Conservation (phyloP, 2,329 filamentous ascomycete genomes). For the Seiridium cupressi region DNA sequence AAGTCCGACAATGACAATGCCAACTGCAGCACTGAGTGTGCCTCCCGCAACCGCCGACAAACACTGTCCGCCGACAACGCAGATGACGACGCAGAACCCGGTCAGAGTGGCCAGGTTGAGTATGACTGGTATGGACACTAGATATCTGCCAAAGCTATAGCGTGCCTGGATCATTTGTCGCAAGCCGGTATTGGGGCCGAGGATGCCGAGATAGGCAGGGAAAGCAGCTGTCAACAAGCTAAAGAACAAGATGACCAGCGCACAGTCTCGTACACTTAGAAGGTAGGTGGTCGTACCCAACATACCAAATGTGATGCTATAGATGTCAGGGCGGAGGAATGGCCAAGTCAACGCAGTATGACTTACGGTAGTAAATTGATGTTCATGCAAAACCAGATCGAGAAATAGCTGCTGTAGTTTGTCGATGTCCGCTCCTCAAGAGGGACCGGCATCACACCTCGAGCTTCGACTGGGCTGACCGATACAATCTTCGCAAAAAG, state of each 20-base stretch:
- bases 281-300: slow-evolving; percentile 55
- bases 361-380: slow-evolving; percentile 27
- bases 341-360: not conserved
- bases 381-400: slow-evolving; percentile 27
- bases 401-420: slow-evolving; percentile 26
- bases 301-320: slow-evolving; percentile 62
- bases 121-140: slow-evolving; percentile 58
- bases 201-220: slow-evolving; percentile 55
- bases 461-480: slow-evolving; percentile 20
- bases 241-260: slow-evolving; percentile 64
- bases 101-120: slow-evolving; percentile 62
- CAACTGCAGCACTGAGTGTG: slow-evolving; percentile 48
- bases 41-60: slow-evolving; percentile 52
- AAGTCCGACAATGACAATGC: slow-evolving; percentile 60
- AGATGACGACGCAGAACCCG: slow-evolving; percentile 63
- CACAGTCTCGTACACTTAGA: slow-evolving; percentile 52
- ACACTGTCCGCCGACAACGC: slow-evolving; percentile 59
- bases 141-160: slow-evolving; percentile 60
- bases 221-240: slow-evolving; percentile 51
- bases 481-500: slow-evolving; percentile 11
- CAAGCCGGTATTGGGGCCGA: slow-evolving; percentile 62
- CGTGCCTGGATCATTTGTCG: slow-evolving; percentile 65
- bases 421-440: slow-evolving; percentile 26
- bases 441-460: slow-evolving; percentile 25
- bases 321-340: not conserved